Evolutionary conservation across 1,139 yeast genomes (phyloP), one percentile per base, ranked within the genome.

Genomic region (Debaryomyces fabryi): DNA sequence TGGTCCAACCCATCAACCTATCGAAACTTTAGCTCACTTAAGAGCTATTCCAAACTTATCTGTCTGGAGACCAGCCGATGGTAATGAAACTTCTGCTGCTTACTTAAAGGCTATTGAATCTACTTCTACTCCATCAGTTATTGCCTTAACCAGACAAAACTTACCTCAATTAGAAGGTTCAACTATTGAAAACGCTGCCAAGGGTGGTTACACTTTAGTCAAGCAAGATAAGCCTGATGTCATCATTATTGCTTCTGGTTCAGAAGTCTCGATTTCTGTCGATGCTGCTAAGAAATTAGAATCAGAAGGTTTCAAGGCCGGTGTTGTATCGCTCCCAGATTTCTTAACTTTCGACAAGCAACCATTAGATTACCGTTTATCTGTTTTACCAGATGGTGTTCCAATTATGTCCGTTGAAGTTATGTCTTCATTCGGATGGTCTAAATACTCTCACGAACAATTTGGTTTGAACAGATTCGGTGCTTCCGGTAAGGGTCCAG

Each of bases 41-140:
- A 90, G 99, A 82, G 97, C 99, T 59, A 71, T 83, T 64, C 99
- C 99, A 78, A 95, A 95, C 82, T 67, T 85, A 63, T 83, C 86
- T 71, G 98, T 93, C 54, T 93, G 98, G 98, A 90, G 99, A 83
- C 99, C 99, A 62, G 99, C 99, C 68, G 99, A 95, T 72, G 99
- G 99, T 79, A 93, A 93, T 73, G 99, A 93, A 80, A 86, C 88
- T 58, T 88, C 97, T 59, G 99, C 98, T 66, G 97, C 99, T 57
- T 93, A 93, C 85, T 76, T 81, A 74, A 78, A 79, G 59, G 89
- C 99, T 49, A 64, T 93, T 56, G 83, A 81, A 67, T 76, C 86
- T 51, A 80, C 74, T 54, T 75, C 79, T 62, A 90, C 96, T 50
- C 99, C 99, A 58, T 81, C 95, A 52, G 78, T 95, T 64, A 78